These are phyloP conservation scores for Plasmodium falciparum DNA, from an alignment of 169 alveolate species.

Conservation along the genomic window DNA sequence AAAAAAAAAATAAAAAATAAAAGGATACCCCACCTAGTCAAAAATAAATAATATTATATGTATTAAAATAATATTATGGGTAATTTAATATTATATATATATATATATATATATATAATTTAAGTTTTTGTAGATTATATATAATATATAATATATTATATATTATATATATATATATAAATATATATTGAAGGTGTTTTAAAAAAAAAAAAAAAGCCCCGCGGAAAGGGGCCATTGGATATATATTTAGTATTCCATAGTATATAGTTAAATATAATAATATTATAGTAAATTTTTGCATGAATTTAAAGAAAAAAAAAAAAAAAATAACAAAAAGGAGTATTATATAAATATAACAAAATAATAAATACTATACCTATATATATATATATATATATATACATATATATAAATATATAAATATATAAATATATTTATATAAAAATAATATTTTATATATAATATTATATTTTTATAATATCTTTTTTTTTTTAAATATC, in stretches of 20 bases:
- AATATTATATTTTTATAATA: too few relatives aligned
- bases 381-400: too few relatives aligned
- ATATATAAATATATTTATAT: too few relatives aligned
- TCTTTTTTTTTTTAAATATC: too few relatives aligned
- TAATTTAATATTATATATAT: too few relatives aligned
- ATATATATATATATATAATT: not conserved
- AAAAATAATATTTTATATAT: too few relatives aligned
- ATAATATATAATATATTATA: not conserved
- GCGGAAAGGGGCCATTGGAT: slow-evolving; percentile 54
- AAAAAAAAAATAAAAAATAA: too few relatives aligned
- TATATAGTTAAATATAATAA: not conserved
- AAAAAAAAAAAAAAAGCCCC: slow-evolving; percentile 27
- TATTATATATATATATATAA: not conserved
- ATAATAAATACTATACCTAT: too few relatives aligned
- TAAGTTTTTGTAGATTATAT: not conserved
- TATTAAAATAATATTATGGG: not conserved
- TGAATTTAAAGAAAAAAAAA: not conserved
- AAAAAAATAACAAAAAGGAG: not conserved
- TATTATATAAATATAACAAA: not conserved
- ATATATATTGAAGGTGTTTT: not conserved
- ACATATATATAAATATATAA: too few relatives aligned
- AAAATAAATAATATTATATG: not conserved
- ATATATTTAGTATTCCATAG: not conserved
- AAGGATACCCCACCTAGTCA: too few relatives aligned
- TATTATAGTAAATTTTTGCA: slow-evolving; percentile 1